Percentiles rank a stretch among this genome's conserved stretches.
These are phyloP conservation scores for Podochytrium sp. DNA, from an alignment of 192 early-diverging fungal species.

Conservation along the genomic window DNA sequence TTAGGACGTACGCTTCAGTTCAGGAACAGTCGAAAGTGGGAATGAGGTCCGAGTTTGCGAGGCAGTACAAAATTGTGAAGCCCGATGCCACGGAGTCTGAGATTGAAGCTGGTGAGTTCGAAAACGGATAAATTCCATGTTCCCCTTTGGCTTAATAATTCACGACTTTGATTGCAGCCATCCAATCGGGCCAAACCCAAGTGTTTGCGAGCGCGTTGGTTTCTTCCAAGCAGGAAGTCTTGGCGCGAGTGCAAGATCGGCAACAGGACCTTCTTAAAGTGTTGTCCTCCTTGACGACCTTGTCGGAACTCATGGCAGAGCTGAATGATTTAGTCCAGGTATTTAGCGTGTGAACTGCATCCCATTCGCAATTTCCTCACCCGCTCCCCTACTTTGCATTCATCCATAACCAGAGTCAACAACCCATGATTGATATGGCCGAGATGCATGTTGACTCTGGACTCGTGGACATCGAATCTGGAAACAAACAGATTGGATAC, in stretches of 20 bases:
- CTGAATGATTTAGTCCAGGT: not conserved
- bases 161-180: too few relatives aligned
- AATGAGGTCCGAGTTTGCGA: not conserved
- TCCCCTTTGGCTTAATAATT: too few relatives aligned
- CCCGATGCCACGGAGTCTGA: constrained; percentile 20
- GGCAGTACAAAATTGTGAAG: constrained; percentile 32
- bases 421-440: not conserved
- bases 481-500: not conserved
- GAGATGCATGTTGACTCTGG: not conserved
- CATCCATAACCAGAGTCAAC: not conserved
- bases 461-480: not conserved
- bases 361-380: not conserved
- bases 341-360: too few relatives aligned
- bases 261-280: not conserved
- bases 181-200: constrained; percentile 6
- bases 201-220: constrained; percentile 2
- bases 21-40: not conserved
- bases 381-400: not conserved
- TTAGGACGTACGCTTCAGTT: not conserved
- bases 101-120: constrained; percentile 8
- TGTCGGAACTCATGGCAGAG: not conserved
- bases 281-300: not conserved
- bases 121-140: not conserved
- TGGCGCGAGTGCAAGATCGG: not conserved
- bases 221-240: not conserved